Base-by-base conservation (phyloP, 1,284 basidiomycete genomes). In the Trichosporon ovoides region DNA sequence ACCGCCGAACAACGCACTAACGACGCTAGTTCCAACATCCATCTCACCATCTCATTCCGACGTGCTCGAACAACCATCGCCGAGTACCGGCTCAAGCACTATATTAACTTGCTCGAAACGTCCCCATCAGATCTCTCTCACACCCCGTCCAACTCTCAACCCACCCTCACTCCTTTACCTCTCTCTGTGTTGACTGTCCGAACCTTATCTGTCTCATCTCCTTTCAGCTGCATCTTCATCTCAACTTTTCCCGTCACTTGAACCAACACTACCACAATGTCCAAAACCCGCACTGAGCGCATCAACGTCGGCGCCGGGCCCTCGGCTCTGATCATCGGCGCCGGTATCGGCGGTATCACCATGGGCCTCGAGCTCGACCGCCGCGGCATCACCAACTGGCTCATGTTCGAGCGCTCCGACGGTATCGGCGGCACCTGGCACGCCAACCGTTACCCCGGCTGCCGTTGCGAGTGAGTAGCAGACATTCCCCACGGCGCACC, bases 401-500 rank as follows among this genome's bases (percentile, higher is more conserved):
- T 7, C 14, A 43, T 56, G 5, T 40, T 57, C 38, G 60, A 62
- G 34, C 58, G 52, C 35, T 55, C 56, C 9, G 57, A 38, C 36
- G 61, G 55, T n/a, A 55, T 62, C n/a, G 61, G 61, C n/a, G 61
- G 61, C 18, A 62, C 61, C 2, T 62, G 61, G 61, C 59, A 53
- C 18, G 52, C 48, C 20, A 62, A 62, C 57, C 55, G 61, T 7
- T 62, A 62, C 36, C 52, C 55, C 13, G 70, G 70, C 11, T 72
- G 70, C 58, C 68, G 70, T 37, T 72, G 68, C 66, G 70, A 72
- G 69, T 67, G 36, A 63, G 69, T 63, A 11, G n/a, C n/a, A n/a
- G n/a, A n/a, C n/a, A n/a, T n/a, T n/a, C n/a, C n/a, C n/a, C n/a
- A n/a, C n/a, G n/a, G n/a, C n/a, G n/a, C n/a, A 24, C 13, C 22